Percentiles rank a stretch among this genome's conserved stretches.
Conservation (phyloP, 495 filamentous ascomycete species). For the Penicillium tannophilum region DNA sequence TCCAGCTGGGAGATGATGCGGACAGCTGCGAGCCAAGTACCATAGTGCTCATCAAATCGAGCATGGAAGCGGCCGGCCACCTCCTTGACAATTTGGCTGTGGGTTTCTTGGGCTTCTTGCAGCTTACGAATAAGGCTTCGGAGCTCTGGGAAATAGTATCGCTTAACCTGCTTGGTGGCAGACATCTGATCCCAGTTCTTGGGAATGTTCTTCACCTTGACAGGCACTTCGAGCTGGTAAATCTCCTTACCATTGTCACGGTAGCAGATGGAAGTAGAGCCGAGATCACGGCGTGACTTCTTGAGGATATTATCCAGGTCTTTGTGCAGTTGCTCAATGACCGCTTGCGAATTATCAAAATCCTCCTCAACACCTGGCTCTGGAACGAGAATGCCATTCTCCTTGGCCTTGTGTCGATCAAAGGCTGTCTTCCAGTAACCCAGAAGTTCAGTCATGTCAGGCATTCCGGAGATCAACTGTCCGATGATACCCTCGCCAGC, state of each 20-base stretch:
- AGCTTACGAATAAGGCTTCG: constrained; percentile 78
- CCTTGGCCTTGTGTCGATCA: constrained; percentile 77
- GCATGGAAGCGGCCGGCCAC: constrained; percentile 81
- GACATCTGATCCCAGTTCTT: constrained; percentile 96
- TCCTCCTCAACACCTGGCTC: constrained; percentile 89
- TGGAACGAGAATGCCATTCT: constrained; percentile 78
- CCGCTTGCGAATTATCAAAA: constrained; percentile 84
- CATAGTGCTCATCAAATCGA: constrained; percentile 86
- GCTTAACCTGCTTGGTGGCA: constrained; percentile 83
- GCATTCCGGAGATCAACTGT: constrained; percentile 80
- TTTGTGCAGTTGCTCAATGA: constrained; percentile 68
- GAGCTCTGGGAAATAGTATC: constrained; percentile 90
- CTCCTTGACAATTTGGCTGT: constrained; percentile 88
- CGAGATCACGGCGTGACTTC: constrained; percentile 66
- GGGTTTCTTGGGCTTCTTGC: constrained; percentile 92
- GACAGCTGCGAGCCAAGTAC: constrained; percentile 83
- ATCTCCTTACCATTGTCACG: constrained; percentile 94
- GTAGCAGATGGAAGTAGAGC: constrained; percentile 72
- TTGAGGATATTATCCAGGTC: constrained; percentile 74
- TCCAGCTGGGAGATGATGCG: constrained; percentile 89
- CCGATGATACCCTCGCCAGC: constrained; percentile 80
- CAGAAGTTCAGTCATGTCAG: constrained; percentile 72
- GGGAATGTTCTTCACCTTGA: constrained; percentile 79
- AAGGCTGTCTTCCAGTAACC: constrained; percentile 92
- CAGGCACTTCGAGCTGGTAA: constrained; percentile 91